A percentile compares a stretch with the other conserved stretches of the same genome.
phyloP scores from a whole-genome alignment of 2,329 filamentous ascomycete genomes.

The Xylariaceae sp. region DNA sequence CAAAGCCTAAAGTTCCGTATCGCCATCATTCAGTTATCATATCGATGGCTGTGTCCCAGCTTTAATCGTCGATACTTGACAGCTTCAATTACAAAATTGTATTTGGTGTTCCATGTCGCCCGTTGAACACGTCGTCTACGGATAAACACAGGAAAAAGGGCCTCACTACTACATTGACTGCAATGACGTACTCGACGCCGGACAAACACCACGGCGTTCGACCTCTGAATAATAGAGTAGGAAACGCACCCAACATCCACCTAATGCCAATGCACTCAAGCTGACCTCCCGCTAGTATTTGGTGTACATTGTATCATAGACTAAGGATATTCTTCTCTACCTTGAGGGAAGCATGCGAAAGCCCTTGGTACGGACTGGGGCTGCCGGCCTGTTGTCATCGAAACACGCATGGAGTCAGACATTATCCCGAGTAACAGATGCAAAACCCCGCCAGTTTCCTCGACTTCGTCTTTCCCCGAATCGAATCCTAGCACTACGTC shows the following conservation, averaged over 20 bases:
- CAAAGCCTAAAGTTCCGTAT: too few species aligned
- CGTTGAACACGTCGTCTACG: neutral
- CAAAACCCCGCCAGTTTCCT: slow-evolving; percentile 29
- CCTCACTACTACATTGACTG: neutral
- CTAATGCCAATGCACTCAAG: neutral
- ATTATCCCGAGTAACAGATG: slow-evolving; percentile 34
- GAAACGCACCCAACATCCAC: neutral
- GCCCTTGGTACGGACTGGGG: slow-evolving; percentile 3
- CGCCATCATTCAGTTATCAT: too few species aligned
- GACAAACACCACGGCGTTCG: neutral
- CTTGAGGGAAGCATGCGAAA: slow-evolving; percentile 14
- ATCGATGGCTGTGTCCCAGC: too few species aligned
- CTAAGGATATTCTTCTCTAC: neutral
- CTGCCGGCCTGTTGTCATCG: slow-evolving; percentile 11
- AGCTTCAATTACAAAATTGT: too few species aligned
- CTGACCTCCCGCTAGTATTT: neutral
- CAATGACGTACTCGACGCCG: neutral
- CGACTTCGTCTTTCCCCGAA: slow-evolving; percentile 31
- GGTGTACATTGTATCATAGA: neutral
- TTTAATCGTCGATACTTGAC: too few species aligned
- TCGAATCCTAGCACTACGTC: slow-evolving; percentile 36
- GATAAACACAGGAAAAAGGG: neutral
- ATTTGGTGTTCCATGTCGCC: too few species aligned
- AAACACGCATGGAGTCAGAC: slow-evolving; percentile 25
- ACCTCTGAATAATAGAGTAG: slow-evolving; percentile 1